These are phyloP conservation scores for Amanita subjunquillea DNA, from an alignment of 768 basidiomycete genomes.

Conservation along the genomic window DNA sequence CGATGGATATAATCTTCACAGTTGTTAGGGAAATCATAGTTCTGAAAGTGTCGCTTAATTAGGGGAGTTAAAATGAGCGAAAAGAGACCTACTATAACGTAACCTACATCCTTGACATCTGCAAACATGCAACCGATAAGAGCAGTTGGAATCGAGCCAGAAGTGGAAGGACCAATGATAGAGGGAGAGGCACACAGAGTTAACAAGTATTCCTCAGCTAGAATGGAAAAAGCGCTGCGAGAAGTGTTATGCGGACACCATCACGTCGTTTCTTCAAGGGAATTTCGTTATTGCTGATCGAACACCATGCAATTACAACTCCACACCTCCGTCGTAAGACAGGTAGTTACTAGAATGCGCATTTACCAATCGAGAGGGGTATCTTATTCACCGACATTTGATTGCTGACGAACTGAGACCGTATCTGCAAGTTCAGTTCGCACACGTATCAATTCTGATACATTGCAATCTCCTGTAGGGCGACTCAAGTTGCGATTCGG, in stretches of 20 bases:
- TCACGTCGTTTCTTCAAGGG: conserved; percentile 3
- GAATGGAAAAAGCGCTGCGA: conserved; percentile 7
- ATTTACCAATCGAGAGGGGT: conserved; percentile 4
- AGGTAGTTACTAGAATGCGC: not conserved
- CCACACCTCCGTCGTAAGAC: conserved; percentile 4
- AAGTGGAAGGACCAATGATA: conserved; percentile 14
- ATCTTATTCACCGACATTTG: not conserved
- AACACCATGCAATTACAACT: not conserved
- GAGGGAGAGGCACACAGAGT: conserved; percentile 19
- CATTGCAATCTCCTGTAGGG: conserved; percentile 6
- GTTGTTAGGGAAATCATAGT: conserved; percentile 97
- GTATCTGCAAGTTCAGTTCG: not conserved
- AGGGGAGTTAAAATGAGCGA: not conserved
- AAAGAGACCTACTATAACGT: conserved; percentile 72
- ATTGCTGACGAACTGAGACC: not conserved
- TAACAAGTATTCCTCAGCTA: conserved; percentile 4
- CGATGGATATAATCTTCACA: conserved; percentile 98
- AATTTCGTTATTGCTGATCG: not conserved
- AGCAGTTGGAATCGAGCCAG: conserved; percentile 19
- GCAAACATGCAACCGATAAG: conserved; percentile 21
- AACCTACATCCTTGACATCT: conserved; percentile 99
- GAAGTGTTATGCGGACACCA: conserved; percentile 8
- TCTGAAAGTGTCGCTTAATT: conserved; percentile 33
- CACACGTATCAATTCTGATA: not conserved
- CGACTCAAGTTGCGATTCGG: conserved; percentile 7